phyloP scores from a whole-genome alignment of 2,329 filamentous ascomycete genomes.

The Penicillium sp. region DNA sequence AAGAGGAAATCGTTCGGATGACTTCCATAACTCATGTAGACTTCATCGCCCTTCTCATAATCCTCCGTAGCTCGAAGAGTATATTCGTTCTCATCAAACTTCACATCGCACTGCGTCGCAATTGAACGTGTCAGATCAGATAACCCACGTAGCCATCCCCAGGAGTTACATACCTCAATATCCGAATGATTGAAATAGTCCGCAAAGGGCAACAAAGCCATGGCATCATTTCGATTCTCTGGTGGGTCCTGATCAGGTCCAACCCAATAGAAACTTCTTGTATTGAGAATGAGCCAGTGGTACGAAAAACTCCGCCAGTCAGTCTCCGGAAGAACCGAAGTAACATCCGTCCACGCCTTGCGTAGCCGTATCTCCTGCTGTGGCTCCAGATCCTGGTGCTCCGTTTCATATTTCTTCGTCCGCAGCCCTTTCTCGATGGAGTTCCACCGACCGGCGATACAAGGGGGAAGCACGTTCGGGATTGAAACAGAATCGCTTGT shows the following conservation, averaged over 20 bases:
- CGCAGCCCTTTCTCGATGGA: slow-evolving; percentile 21
- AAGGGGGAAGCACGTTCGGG: slow-evolving; percentile 34
- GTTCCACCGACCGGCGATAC: slow-evolving; percentile 40
- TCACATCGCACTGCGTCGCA: slow-evolving; percentile 37
- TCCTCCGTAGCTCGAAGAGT: slow-evolving; percentile 35
- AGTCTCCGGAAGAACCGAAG: slow-evolving; percentile 44
- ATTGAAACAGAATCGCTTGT: background rate
- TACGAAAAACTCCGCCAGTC: slow-evolving; percentile 51
- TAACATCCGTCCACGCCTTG: slow-evolving; percentile 51
- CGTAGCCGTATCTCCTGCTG: slow-evolving; percentile 57
- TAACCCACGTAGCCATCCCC: background rate
- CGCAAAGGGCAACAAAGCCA: slow-evolving; percentile 48
- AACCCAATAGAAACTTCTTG: slow-evolving; percentile 60
- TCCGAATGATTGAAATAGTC: slow-evolving; percentile 51
- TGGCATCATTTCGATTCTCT: slow-evolving; percentile 45
- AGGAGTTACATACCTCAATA: slow-evolving; percentile 34
- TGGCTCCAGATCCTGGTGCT: slow-evolving; percentile 37
- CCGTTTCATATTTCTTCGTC: slow-evolving; percentile 31
- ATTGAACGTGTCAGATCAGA: background rate
- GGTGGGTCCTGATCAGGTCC: slow-evolving; percentile 39
- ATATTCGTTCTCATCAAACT: slow-evolving; percentile 38
- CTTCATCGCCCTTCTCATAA: slow-evolving; percentile 42
- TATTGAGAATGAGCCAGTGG: slow-evolving; percentile 62
- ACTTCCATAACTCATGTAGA: slow-evolving; percentile 46
- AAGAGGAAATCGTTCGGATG: slow-evolving; percentile 47